Conservation (phyloP, 129 eudicot species). For the Erigeron canadensis region DNA sequence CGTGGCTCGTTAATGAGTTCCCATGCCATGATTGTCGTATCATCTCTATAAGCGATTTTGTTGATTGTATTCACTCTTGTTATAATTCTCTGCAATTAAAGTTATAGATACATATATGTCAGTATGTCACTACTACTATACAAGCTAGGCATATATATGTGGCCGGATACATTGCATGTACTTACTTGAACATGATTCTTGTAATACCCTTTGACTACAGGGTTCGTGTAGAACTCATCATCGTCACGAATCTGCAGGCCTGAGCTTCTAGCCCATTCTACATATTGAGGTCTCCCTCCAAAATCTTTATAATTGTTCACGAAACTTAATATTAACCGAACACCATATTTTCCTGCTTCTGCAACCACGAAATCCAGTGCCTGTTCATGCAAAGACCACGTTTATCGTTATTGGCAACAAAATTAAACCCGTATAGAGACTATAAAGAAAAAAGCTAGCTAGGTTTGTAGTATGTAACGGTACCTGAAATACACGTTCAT, state of each 20-base stretch:
- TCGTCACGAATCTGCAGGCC: constrained; percentile 43
- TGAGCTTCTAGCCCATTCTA: constrained; percentile 61
- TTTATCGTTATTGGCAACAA: not conserved
- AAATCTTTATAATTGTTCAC: constrained; percentile 70
- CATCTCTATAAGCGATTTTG: constrained; percentile 51
- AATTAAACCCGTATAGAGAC: not conserved
- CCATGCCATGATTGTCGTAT: constrained; percentile 79
- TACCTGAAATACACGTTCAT: constrained; percentile 85
- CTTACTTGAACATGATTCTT: constrained; percentile 55
- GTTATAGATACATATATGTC: not conserved
- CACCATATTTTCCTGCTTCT: constrained; percentile 62
- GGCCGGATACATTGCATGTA: too few relatives aligned
- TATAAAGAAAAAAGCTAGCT: not conserved
- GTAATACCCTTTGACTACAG: constrained; percentile 46
- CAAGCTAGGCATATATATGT: not conserved
- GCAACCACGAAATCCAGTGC: constrained; percentile 75
- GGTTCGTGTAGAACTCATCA: constrained; percentile 64
- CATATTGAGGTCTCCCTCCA: constrained; percentile 74
- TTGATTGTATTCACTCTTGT: constrained; percentile 65
- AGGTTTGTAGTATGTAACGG: too few relatives aligned
- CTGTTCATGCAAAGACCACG: constrained; percentile 23
- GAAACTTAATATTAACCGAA: constrained; percentile 62
- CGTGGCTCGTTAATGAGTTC: constrained; percentile 89
- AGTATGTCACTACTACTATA: not conserved
- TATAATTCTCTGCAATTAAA: constrained; percentile 48